These are phyloP conservation scores for Vinca major DNA, from an alignment of 305 asterid species.

Conservation along the genomic window DNA sequence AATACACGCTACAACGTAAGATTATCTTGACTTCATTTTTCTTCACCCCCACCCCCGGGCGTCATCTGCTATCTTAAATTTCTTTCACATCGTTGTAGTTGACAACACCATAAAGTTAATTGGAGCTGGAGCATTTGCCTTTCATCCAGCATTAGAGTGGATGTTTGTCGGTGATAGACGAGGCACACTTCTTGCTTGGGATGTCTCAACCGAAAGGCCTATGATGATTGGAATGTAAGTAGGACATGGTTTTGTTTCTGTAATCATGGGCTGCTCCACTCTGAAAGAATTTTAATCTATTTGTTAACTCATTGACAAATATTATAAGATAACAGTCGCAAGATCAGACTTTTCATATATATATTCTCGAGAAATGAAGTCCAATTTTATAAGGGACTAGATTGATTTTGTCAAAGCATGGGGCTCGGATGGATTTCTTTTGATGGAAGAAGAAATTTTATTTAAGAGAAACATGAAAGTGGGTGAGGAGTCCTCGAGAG, in stretches of 20 bases:
- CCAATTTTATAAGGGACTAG: not conserved
- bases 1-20: constrained; percentile 94
- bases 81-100: constrained; percentile 45
- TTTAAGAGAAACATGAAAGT: not conserved
- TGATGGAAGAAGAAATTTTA: not conserved
- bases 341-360: not conserved
- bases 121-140: constrained; percentile 98
- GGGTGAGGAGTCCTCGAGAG: not conserved
- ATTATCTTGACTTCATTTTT: constrained; percentile 12
- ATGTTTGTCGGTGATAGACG: constrained; percentile 97
- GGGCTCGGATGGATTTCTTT: not conserved
- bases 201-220: constrained; percentile 98
- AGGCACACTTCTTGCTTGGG: constrained; percentile 99
- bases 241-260: constrained; percentile 10
- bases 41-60: not conserved
- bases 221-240: constrained; percentile 99
- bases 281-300: constrained; percentile 1
- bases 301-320: not conserved
- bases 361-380: not conserved
- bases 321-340: not conserved
- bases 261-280: not conserved
- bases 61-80: constrained; percentile 13
- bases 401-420: not conserved
- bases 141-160: constrained; percentile 97
- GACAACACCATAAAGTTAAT: constrained; percentile 91